Conservation (phyloP, 306 rosid species). For the Canavalia ensiformis region DNA sequence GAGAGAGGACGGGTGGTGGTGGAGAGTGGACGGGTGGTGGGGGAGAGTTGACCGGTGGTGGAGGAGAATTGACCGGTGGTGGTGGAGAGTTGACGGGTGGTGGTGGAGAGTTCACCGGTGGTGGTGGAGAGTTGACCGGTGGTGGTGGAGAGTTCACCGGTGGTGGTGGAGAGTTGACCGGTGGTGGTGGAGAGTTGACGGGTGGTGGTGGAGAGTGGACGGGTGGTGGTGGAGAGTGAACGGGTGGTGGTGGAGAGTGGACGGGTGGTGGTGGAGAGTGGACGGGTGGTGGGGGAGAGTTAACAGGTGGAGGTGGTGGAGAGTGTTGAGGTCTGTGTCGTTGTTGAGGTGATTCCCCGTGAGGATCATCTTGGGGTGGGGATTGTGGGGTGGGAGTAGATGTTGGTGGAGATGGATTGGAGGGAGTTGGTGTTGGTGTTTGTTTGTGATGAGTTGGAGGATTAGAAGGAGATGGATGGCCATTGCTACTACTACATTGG, state of each 20-base stretch:
- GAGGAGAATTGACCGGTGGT: not conserved
- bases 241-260: not conserved
- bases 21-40: conserved; percentile 9
- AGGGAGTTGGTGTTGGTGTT: not conserved
- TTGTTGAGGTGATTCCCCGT: not conserved
- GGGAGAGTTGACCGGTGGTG: not conserved
- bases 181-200: not conserved
- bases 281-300: conserved; percentile 21
- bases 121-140: conserved; percentile 1
- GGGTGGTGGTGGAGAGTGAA: conserved; percentile 6
- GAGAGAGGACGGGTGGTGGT: not conserved
- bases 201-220: conserved; percentile 31
- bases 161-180: conserved; percentile 15
- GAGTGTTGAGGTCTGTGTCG: not conserved
- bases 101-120: not conserved
- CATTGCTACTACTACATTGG: conserved; percentile 51
- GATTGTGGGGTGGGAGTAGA: not conserved
- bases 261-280: conserved; percentile 31
- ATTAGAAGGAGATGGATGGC: not conserved
- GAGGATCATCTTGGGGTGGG: conserved; percentile 22
- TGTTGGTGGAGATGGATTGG: not conserved
- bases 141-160: conserved; percentile 8
- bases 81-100: conserved; percentile 1
- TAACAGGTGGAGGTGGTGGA: not conserved
- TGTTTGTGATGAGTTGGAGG: not conserved